Evolutionary conservation across 2,329 filamentous ascomycete genomes (phyloP), one percentile per base, ranked within the genome.

Genomic region (Bipolaris sorokiniana): DNA sequence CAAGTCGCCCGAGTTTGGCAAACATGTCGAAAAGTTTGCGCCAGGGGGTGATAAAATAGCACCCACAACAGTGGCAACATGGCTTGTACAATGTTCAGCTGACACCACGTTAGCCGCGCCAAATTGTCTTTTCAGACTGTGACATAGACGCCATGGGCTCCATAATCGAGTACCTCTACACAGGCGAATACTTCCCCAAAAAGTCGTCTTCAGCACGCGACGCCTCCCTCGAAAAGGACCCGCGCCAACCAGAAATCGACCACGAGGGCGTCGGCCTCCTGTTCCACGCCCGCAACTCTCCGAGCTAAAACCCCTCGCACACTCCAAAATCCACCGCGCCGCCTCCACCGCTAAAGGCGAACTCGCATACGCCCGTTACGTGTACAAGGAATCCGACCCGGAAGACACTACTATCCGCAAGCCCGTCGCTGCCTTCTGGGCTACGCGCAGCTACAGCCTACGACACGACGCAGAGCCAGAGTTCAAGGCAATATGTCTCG

Each of bases 351-450:
- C 92, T 34, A 89, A 89, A 78, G 93, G 92, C 76, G 93, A 97
- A 81, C 93, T 97, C 71, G 87, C 88, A 23, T 97, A 97, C 77
- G 93, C 93, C 7, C 87, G 92, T 74, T 97, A 92, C 79, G 90
- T 96, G 31, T 97, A 97, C 81, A 86, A 86, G 59, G 86, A 91
- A 78, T 95, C 90, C 10, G 77, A 79, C 52, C 77, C 82, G 47
- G 86, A 90, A 59, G 91, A 96, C 76, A 80, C 78, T 11, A 86
- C 85, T 2, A 91, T 96, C 68, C 87, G 92, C 66, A 90, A 86
- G 63, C 92, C 92, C 1, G 87, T 97, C 48, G 92, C 91, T n/a
- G 89, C 88, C 52, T 96, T 96, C 81, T 97, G 92, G 92, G 92
- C 92, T 5, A 89, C 86, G 45, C 84, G 90, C 59, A 88, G 86